These are phyloP conservation scores for Fragilariopsis cylindrus DNA, from an alignment of 108 stramenopile species.

Conservation along the genomic window DNA sequence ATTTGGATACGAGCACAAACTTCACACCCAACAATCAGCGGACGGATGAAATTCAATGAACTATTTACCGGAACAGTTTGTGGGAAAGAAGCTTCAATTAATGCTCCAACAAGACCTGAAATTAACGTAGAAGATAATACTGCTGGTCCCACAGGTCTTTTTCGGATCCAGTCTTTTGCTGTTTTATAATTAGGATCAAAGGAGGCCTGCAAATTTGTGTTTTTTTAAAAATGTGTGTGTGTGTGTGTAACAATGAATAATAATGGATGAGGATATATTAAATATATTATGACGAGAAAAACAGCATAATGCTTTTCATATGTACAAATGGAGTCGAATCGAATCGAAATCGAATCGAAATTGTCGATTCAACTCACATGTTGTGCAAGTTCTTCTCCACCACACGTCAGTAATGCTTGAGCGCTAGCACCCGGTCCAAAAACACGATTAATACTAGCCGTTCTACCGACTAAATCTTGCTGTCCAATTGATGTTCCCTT, in stretches of 20 bases:
- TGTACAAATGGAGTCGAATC: no score
- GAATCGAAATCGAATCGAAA: background rate
- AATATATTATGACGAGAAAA: no score
- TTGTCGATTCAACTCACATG: background rate
- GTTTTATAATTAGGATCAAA: conserved; percentile 55
- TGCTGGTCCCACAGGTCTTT: conserved; percentile 54
- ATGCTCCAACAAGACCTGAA: conserved; percentile 47
- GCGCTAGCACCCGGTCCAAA: conserved; percentile 51
- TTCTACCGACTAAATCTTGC: conserved; percentile 32
- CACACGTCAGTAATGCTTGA: conserved; percentile 41
- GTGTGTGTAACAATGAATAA: no score
- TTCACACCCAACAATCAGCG: conserved; percentile 50
- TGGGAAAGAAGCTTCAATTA: conserved; percentile 56
- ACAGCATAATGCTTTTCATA: no score
- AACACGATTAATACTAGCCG: conserved; percentile 39
- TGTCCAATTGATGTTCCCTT: background rate
- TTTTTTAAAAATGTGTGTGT: no score
- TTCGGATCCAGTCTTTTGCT: conserved; percentile 51
- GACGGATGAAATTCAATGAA: conserved; percentile 39
- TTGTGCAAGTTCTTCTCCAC: conserved; percentile 46
- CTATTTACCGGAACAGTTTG: conserved; percentile 29
- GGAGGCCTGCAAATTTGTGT: conserved; percentile 23
- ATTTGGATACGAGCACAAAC: conserved; percentile 39
- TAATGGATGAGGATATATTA: no score
- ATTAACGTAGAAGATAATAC: conserved; percentile 49